phyloP scores from a whole-genome alignment of 2,329 filamentous ascomycete species.

The Penicillium sp. region DNA sequence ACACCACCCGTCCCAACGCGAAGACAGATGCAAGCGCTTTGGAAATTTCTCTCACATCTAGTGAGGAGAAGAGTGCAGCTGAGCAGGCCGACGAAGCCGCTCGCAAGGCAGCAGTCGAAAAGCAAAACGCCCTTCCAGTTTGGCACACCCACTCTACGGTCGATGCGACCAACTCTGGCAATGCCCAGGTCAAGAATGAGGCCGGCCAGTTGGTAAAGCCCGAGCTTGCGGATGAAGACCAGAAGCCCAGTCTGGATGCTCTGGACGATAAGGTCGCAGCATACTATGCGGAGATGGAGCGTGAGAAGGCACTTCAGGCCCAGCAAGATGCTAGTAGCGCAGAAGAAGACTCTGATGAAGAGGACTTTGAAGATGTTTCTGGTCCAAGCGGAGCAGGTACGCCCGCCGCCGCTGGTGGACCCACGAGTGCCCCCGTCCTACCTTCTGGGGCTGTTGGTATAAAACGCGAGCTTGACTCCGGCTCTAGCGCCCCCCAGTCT shows the following conservation, averaged over 20 bases:
- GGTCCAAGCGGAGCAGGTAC: conserved; percentile 39
- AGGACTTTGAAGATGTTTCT: conserved; percentile 48
- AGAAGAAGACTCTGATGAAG: conserved; percentile 45
- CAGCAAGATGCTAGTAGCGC: conserved; percentile 44
- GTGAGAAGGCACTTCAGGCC: conserved; percentile 45
- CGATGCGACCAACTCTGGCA: conserved; percentile 29
- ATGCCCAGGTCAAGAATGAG: conserved; percentile 33
- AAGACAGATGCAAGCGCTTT: conserved; percentile 48
- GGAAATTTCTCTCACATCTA: conserved; percentile 53
- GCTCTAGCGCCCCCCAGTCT: conserved; percentile 43
- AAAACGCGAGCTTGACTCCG: conserved; percentile 43
- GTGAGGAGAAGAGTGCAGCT: conserved; percentile 51
- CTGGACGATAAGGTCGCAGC: conserved; percentile 50
- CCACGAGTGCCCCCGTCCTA: conserved; percentile 30
- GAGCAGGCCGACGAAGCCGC: conserved; percentile 51
- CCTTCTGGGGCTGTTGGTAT: conserved; percentile 29
- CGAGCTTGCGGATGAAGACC: conserved; percentile 46
- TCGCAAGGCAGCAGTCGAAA: conserved; percentile 51
- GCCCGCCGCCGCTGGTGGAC: conserved; percentile 30
- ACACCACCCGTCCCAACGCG: conserved; percentile 44
- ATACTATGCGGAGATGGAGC: conserved; percentile 50
- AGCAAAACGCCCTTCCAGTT: conserved; percentile 55
- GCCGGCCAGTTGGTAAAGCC: conserved; percentile 37
- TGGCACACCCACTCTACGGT: conserved; percentile 57
- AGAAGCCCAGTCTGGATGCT: conserved; percentile 44